These are phyloP conservation scores for Blastobotrys arbuscula DNA, from an alignment of 1,139 yeast species.

Conservation along the genomic window DNA sequence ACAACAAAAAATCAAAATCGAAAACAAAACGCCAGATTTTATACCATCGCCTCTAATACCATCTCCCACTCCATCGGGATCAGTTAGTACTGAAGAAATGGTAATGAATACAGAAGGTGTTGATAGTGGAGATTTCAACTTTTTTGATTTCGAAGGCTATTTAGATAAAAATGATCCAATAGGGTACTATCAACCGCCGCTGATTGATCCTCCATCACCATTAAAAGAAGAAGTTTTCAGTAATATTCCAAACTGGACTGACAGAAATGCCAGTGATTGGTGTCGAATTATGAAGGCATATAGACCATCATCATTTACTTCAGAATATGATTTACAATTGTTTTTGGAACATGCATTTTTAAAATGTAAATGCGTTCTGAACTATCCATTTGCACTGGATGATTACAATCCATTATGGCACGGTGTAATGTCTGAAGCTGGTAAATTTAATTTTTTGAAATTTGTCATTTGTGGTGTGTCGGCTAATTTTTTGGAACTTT, in stretches of 20 bases:
- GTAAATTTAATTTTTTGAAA: constrained; percentile 14
- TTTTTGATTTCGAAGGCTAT: neutral
- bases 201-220: constrained; percentile 10
- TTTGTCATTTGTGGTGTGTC: constrained; percentile 17
- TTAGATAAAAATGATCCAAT: constrained; percentile 1
- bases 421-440: constrained; percentile 12
- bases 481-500: constrained; percentile 14
- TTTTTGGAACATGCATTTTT: constrained; percentile 18
- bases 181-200: neutral
- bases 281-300: constrained; percentile 20
- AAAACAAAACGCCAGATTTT: too few species aligned
- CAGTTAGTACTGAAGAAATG: neutral
- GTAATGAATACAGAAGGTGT: neutral
- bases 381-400: constrained; percentile 18
- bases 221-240: constrained; percentile 14
- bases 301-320: constrained; percentile 18
- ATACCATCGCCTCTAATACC: too few species aligned
- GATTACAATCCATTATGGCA: constrained; percentile 18
- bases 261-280: constrained; percentile 17
- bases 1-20: too few species aligned
- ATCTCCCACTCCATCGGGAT: constrained; percentile 1
- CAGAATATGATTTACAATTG: constrained; percentile 17
- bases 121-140: neutral
- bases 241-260: constrained; percentile 19
- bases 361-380: constrained; percentile 18